Conservation (phyloP, 495 filamentous ascomycete species). For the Podospora pseudoanserina region DNA sequence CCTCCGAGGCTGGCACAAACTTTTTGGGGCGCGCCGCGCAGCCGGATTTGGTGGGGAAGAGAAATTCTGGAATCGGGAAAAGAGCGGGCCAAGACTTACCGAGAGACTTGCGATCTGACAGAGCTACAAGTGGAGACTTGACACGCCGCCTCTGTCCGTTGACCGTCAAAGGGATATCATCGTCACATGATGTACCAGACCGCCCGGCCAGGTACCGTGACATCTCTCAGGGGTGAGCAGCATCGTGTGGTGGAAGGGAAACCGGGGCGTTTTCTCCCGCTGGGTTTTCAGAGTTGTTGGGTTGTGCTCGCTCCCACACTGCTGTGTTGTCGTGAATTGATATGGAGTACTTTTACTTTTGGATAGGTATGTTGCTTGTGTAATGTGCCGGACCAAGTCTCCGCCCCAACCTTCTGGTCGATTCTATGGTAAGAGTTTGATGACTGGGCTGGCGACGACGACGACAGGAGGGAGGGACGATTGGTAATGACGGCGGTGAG, state of each 20-base stretch:
- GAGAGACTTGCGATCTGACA: conserved; percentile 15
- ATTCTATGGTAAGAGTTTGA: background rate
- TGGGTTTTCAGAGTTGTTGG: conserved; percentile 3
- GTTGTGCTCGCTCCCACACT: background rate
- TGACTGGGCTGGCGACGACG: too few relatives aligned
- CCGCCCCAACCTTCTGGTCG: conserved; percentile 3
- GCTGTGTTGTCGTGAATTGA: background rate
- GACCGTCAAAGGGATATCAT: background rate
- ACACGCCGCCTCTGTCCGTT: background rate
- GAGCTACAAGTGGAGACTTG: conserved; percentile 6
- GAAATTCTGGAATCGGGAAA: conserved; percentile 16
- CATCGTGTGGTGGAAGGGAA: background rate
- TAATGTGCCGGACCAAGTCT: conserved; percentile 8
- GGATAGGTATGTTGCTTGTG: background rate
- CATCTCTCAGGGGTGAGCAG: conserved; percentile 10
- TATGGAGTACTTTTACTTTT: background rate
- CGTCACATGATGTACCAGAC: conserved; percentile 2
- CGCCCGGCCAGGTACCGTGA: conserved; percentile 10
- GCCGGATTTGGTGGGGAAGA: conserved; percentile 15
- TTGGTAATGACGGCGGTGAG: background rate
- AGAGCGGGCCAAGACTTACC: background rate
- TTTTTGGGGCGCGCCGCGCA: conserved; percentile 6
- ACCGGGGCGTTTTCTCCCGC: conserved; percentile 6
- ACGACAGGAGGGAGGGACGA: too few relatives aligned
- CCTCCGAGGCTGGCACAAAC: conserved; percentile 1